A percentile compares a stretch with the other conserved stretches of the same genome.
phyloP scores from a whole-genome alignment of 768 basidiomycete species.

The Hygrophorus russula region DNA sequence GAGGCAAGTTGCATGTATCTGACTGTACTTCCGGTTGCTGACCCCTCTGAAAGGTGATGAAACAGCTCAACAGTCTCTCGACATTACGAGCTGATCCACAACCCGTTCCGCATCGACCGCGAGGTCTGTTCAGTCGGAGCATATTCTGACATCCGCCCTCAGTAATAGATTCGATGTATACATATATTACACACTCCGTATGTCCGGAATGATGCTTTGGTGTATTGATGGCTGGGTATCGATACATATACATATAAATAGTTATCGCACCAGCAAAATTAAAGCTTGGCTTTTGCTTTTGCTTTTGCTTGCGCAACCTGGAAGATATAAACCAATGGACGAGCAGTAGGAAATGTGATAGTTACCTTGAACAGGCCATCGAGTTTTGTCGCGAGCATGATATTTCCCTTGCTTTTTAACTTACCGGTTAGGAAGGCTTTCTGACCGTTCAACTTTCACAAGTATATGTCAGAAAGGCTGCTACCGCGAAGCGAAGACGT shows the following conservation, averaged over 20 bases:
- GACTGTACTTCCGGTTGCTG: background rate
- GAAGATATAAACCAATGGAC: too few relatives aligned
- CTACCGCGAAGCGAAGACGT: conserved; percentile 6
- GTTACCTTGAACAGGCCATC: conserved; percentile 71
- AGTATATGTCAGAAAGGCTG: background rate
- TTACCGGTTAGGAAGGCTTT: conserved; percentile 96
- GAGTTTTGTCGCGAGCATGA: conserved; percentile 92
- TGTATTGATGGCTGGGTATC: too few relatives aligned
- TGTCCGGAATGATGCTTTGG: too few relatives aligned
- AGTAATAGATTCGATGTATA: background rate
- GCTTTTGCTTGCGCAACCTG: too few relatives aligned
- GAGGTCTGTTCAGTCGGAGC: conserved; percentile 62
- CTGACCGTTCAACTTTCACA: conserved; percentile 69
- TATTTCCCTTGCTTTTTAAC: conserved; percentile 84
- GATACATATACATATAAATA: background rate
- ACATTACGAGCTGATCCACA: conserved; percentile 79
- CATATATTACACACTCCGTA: background rate
- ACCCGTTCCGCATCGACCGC: conserved; percentile 57
- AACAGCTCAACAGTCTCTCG: conserved; percentile 85
- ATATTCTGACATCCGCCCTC: conserved; percentile 41
- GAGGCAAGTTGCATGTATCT: conserved; percentile 39
- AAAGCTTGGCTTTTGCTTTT: conserved; percentile 40
- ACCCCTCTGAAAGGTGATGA: conserved; percentile 60
- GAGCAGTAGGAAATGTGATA: background rate
- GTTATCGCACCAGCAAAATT: conserved; percentile 9